These are phyloP conservation scores for Penicillium sp. DNA, from an alignment of 2,329 filamentous ascomycete species.

Conservation along the genomic window DNA sequence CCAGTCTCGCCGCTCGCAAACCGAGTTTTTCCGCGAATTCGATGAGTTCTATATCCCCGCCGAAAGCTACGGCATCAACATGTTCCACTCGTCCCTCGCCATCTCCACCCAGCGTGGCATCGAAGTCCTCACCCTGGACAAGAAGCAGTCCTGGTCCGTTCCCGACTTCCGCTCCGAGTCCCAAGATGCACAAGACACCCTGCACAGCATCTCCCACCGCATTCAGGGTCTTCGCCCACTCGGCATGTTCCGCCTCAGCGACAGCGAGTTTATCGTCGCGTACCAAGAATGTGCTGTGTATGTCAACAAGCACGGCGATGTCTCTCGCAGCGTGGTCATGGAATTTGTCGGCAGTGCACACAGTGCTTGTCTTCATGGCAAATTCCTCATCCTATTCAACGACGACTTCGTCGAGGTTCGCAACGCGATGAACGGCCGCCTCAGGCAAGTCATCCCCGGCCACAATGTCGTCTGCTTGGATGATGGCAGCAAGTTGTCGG, in stretches of 20 bases:
- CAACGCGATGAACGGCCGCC: conserved; percentile 89
- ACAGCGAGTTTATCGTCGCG: conserved; percentile 85
- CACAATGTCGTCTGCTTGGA: conserved; percentile 86
- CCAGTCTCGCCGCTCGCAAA: conserved; percentile 62
- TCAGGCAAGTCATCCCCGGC: conserved; percentile 91
- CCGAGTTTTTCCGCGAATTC: conserved; percentile 95
- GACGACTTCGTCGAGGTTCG: conserved; percentile 95
- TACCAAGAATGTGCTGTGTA: conserved; percentile 98
- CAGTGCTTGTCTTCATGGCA: conserved; percentile 80
- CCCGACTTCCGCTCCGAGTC: conserved; percentile 68
- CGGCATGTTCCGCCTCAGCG: conserved; percentile 93
- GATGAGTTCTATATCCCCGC: conserved; percentile 98
- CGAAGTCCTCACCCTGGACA: conserved; percentile 93
- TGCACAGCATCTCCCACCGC: conserved; percentile 77
- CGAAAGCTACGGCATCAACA: conserved; percentile 90
- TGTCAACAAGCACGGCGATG: conserved; percentile 95
- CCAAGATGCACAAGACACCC: conserved; percentile 55
- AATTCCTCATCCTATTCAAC: conserved; percentile 90
- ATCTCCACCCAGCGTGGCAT: conserved; percentile 89
- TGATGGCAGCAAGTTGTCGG: conserved; percentile 55
- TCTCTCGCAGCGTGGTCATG: conserved; percentile 91
- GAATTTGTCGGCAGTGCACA: conserved; percentile 95
- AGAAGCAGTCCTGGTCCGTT: conserved; percentile 91
- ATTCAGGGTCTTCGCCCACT: conserved; percentile 79
- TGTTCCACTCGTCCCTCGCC: conserved; percentile 91